Conservation (phyloP, 768 basidiomycete genomes). For the Rubroboletus satanas region DNA sequence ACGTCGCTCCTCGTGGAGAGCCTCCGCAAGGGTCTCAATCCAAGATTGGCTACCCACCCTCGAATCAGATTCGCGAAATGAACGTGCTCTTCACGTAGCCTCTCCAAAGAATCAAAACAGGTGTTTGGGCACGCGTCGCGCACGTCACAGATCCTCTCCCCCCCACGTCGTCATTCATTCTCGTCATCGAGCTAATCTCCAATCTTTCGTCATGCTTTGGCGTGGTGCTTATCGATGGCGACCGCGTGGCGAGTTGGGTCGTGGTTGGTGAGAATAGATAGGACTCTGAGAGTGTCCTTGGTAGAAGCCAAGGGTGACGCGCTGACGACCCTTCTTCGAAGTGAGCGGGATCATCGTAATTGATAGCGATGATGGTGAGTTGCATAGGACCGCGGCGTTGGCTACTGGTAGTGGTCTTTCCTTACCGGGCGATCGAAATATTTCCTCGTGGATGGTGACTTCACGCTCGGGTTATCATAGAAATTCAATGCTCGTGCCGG, state of each 20-base stretch:
- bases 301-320: slow-evolving; percentile 6
- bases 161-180: background rate
- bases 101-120: background rate
- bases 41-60: slow-evolving; percentile 23
- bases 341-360: background rate
- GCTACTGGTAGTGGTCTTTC: background rate
- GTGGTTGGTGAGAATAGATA: background rate
- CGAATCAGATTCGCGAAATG: slow-evolving; percentile 24
- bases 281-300: background rate
- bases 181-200: slow-evolving; percentile 15
- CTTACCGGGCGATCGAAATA: background rate
- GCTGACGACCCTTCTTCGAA: slow-evolving; percentile 1
- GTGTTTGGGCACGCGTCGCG: slow-evolving; percentile 8
- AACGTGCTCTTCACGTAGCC: slow-evolving; percentile 9
- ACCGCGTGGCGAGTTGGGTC: background rate
- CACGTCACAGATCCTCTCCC: slow-evolving; percentile 11
- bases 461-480: background rate
- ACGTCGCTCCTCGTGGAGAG: background rate
- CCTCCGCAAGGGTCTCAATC: slow-evolving; percentile 1
- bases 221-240: slow-evolving; percentile 12
- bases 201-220: slow-evolving; percentile 16
- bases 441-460: background rate
- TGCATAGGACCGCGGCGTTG: background rate
- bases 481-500: background rate
- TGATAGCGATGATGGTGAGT: background rate